phyloP scores from a whole-genome alignment of 345 rosid species.

The Mercurialis annua region DNA sequence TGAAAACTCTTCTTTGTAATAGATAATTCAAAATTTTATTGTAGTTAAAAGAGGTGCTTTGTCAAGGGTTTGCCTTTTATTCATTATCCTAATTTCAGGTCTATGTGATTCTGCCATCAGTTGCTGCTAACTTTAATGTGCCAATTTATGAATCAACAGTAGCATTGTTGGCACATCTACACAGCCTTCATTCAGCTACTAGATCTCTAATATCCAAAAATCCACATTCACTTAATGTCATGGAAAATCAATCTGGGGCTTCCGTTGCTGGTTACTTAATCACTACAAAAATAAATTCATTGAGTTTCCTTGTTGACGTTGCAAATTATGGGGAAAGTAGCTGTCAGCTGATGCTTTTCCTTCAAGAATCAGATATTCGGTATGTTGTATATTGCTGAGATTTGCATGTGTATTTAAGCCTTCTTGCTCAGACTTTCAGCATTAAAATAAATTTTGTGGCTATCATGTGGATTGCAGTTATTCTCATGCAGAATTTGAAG shows the following conservation, averaged over 20 bases:
- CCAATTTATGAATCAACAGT: conserved; percentile 45
- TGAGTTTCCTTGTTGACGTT: conserved; percentile 54
- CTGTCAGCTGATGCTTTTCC: conserved; percentile 43
- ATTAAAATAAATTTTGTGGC: neutral
- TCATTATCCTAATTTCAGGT: conserved; percentile 52
- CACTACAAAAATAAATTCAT: conserved; percentile 43
- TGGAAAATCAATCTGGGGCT: conserved; percentile 27
- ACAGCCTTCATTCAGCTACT: conserved; percentile 37
- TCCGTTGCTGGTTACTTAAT: conserved; percentile 47
- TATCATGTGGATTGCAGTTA: conserved; percentile 42
- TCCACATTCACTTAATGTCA: conserved; percentile 18
- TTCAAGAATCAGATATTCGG: conserved; percentile 52
- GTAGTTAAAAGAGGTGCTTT: too few species aligned
- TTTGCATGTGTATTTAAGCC: neutral
- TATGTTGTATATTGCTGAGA: conserved; percentile 25
- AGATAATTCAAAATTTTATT: neutral
- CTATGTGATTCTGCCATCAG: conserved; percentile 33
- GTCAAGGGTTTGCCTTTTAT: neutral
- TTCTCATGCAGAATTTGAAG: conserved; percentile 42
- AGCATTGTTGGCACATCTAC: conserved; percentile 51
- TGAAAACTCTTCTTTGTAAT: too few species aligned
- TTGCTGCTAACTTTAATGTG: conserved; percentile 53
- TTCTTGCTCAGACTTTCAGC: neutral
- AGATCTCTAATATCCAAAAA: conserved; percentile 18
- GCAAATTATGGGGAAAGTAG: conserved; percentile 63